These are phyloP conservation scores for Tetrahymena thermophila DNA, from an alignment of 73 alveolate species.

Conservation along the genomic window DNA sequence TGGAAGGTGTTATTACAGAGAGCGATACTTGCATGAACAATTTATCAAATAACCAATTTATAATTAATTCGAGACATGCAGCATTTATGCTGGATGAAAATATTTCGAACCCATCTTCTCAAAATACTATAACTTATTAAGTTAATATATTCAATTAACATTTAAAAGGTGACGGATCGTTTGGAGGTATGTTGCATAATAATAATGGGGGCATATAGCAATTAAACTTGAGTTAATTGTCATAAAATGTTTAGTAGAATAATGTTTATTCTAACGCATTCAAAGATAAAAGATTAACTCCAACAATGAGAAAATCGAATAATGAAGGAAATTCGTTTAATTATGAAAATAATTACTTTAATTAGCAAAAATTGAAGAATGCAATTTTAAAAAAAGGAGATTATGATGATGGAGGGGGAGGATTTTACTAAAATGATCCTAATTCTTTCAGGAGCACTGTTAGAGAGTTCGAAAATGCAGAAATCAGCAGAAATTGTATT, in stretches of 20 bases:
- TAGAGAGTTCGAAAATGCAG: not conserved
- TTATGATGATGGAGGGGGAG: not conserved
- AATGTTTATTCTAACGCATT: not conserved
- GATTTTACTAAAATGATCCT: not conserved
- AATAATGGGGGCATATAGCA: not conserved
- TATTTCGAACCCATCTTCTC: not conserved
- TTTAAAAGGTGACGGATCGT: not conserved
- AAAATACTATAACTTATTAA: not conserved
- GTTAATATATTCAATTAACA: not conserved
- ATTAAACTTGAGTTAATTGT: not conserved
- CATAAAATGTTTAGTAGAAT: not conserved
- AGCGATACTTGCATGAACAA: not conserved
- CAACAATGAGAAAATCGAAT: not conserved
- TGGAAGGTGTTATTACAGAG: not conserved
- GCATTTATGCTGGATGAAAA: not conserved
- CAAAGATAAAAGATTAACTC: not conserved
- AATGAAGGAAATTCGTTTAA: not conserved
- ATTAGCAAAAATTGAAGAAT: not conserved
- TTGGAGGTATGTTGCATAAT: not conserved
- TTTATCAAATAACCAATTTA: not conserved
- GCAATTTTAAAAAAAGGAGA: not conserved
- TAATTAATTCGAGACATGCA: not conserved
- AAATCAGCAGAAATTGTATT: not conserved
- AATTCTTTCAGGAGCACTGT: not conserved
- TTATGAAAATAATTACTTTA: not conserved